These are phyloP conservation scores for Xylariaceae sp. DNA, from an alignment of 2,329 filamentous ascomycete species.

Conservation along the genomic window DNA sequence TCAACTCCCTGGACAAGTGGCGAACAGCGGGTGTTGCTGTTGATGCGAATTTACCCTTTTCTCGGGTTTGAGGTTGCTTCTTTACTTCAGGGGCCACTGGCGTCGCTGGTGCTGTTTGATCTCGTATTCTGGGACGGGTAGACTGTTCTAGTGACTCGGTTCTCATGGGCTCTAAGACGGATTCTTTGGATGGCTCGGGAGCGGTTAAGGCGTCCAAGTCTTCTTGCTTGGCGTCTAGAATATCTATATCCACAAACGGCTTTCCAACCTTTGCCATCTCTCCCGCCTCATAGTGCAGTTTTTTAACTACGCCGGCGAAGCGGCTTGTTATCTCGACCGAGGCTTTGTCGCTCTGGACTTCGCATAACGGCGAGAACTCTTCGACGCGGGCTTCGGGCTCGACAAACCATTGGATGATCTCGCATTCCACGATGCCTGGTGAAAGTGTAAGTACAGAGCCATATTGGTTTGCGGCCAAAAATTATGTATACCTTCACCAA, in stretches of 20 bases:
- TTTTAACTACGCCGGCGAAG: slow-evolving; percentile 94
- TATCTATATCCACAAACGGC: slow-evolving; percentile 92
- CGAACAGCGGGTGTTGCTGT: slow-evolving; percentile 91
- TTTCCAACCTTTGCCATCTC: slow-evolving; percentile 96
- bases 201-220: slow-evolving; percentile 46
- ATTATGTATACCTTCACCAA: slow-evolving; percentile 67
- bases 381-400: slow-evolving; percentile 92
- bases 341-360: slow-evolving; percentile 98
- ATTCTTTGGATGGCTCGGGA: slow-evolving; percentile 31
- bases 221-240: slow-evolving; percentile 68
- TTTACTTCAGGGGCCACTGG: slow-evolving; percentile 7
- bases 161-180: slow-evolving; percentile 25
- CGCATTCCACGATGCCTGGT: slow-evolving; percentile 91
- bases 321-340: slow-evolving; percentile 88
- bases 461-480: not conserved
- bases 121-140: slow-evolving; percentile 18
- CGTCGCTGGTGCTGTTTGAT: slow-evolving; percentile 11
- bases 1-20: slow-evolving; percentile 77
- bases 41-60: slow-evolving; percentile 63
- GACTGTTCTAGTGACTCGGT: slow-evolving; percentile 14
- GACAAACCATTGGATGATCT: slow-evolving; percentile 99
- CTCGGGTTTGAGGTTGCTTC: slow-evolving; percentile 26
- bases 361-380: slow-evolving; percentile 96
- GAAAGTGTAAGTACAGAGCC: slow-evolving; percentile 17
- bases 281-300: slow-evolving; percentile 89